Base-by-base conservation (phyloP, 306 rosid genomes). In the Castanopsis chinensis region DNA sequence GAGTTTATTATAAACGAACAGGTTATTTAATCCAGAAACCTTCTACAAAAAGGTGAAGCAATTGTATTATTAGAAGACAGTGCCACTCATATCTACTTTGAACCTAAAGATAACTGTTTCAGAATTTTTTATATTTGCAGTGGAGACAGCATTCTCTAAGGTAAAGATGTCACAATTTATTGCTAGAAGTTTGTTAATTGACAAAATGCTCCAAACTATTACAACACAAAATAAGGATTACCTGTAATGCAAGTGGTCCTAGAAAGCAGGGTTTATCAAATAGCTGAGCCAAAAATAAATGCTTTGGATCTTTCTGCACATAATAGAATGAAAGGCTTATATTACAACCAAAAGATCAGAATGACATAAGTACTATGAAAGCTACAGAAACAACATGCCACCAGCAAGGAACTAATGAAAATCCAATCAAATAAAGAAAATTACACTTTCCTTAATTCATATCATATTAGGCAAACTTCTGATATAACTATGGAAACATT, bases 191-290 rank as follows among this genome's bases (percentile, higher is more conserved):
- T 60, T 23, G 6, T 60, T 60, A 1, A 4, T 25, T 25, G 32
- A 30, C 33, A 12, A 3, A 60, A 25, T 23, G 30, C 27, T 21
- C 17, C 45, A 41, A 41, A 41, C 45, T 41, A 10, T 52, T 19
- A n/a, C 32, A 28, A 74, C 21, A 20, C 12, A 71, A 78, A 69
- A 53, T 14, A 49, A 55, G 28, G 79, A 45, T 57, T 88, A 94
- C 98, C 95, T 94, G 87, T 23, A 94, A 83, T 35, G 97, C 97
- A 79, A 94, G 95, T 76, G 89, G 3, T 65, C 98, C 98, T 51
- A 92, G 82, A 82, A 94, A 94, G 85, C 97, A 94, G 3, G 98
- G 98, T 73, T 94, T 94, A 84, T 92, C 97, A 45, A 92, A 94
- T 55, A 94, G 92, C 82, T 94, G 94, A 56, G 98, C 98, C 85